These are phyloP conservation scores for Amphichorda felina DNA, from an alignment of 2,329 filamentous ascomycete species.

Conservation along the genomic window DNA sequence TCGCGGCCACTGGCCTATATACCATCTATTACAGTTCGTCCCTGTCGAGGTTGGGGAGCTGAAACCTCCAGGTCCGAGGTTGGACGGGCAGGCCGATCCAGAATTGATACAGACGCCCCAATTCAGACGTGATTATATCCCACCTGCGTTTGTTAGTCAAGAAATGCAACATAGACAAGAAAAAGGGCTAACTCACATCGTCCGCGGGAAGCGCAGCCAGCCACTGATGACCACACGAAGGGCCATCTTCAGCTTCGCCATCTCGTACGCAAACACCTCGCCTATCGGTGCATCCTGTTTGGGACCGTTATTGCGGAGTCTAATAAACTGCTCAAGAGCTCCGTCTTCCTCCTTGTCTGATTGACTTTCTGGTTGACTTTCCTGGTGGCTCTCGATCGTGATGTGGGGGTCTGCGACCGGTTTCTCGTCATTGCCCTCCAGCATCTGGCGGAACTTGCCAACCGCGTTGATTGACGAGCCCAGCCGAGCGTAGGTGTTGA, in stretches of 20 bases:
- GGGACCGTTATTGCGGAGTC: not conserved
- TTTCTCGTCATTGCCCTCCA: slow-evolving; percentile 22
- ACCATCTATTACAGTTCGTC: slow-evolving; percentile 15
- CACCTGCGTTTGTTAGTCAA: slow-evolving; percentile 16
- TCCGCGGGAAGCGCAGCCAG: slow-evolving; percentile 59
- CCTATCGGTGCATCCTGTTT: slow-evolving; percentile 17
- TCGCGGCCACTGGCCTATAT: not conserved
- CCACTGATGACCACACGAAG: slow-evolving; percentile 54
- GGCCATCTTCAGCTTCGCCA: slow-evolving; percentile 48
- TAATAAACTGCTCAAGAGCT: not conserved
- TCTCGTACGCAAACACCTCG: slow-evolving; percentile 53
- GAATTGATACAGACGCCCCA: slow-evolving; percentile 32
- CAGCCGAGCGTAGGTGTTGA: slow-evolving; percentile 87
- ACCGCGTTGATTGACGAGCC: slow-evolving; percentile 70
- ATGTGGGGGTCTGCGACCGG: not conserved
- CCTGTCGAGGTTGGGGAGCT: slow-evolving; percentile 25
- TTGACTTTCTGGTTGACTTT: slow-evolving; percentile 22
- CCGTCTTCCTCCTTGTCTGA: slow-evolving; percentile 2
- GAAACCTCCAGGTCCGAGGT: slow-evolving; percentile 34
- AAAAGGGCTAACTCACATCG: slow-evolving; percentile 46
- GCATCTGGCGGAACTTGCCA: slow-evolving; percentile 54
- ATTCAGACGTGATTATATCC: slow-evolving; percentile 30
- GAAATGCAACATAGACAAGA: not conserved
- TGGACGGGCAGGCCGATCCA: slow-evolving; percentile 41
- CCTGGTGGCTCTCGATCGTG: not conserved